Percentiles rank a stretch among this genome's conserved stretches.
Conservation (phyloP, 2,329 filamentous ascomycete genomes). For the Aureobasidium sp. region DNA sequence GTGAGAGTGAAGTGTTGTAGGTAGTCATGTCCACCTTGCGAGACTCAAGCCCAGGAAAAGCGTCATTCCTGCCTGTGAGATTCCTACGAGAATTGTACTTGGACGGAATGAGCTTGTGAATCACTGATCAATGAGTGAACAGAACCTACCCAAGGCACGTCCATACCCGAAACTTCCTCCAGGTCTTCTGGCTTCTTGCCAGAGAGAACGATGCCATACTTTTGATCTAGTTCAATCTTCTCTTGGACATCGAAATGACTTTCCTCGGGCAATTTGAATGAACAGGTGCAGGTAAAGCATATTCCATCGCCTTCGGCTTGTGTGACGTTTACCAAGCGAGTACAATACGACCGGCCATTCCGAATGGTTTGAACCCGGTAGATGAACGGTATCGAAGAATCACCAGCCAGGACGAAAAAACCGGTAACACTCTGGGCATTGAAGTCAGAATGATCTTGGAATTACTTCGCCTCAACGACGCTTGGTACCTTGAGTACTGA, state of each 20-base stretch:
- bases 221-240: conserved; percentile 26
- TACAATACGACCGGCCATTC: conserved; percentile 45
- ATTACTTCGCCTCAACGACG: neutral
- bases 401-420: conserved; percentile 43
- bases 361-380: conserved; percentile 44
- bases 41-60: conserved; percentile 38
- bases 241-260: conserved; percentile 29
- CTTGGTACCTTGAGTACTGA: conserved; percentile 24
- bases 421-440: conserved; percentile 42
- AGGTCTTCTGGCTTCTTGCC: conserved; percentile 27
- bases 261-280: conserved; percentile 42
- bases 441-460: conserved; percentile 13
- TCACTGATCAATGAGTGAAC: no score
- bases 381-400: conserved; percentile 40
- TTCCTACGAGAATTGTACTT: conserved; percentile 23
- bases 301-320: conserved; percentile 38
- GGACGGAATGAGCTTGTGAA: neutral
- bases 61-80: conserved; percentile 31
- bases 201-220: conserved; percentile 28
- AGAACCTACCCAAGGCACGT: conserved; percentile 27
- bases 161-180: conserved; percentile 29
- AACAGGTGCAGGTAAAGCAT: conserved; percentile 46
- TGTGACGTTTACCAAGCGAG: conserved; percentile 44
- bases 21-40: conserved; percentile 46
- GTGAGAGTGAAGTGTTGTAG: conserved; percentile 35